Percentiles rank a stretch among this genome's conserved stretches.
Conservation (phyloP, 345 rosid genomes). For the Crucihimalaya himalaica region DNA sequence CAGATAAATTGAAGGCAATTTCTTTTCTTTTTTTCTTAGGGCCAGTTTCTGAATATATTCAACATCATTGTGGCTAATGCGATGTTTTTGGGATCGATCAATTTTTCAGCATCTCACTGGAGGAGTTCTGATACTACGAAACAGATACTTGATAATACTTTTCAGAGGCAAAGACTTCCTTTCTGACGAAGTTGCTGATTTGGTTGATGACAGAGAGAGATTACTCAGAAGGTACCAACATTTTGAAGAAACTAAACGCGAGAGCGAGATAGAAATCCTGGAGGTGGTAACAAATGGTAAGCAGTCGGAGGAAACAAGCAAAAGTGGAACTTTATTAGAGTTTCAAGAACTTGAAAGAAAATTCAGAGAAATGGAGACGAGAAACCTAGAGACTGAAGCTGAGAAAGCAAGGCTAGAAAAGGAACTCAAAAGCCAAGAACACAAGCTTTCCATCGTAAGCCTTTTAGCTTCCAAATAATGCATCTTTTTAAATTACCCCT, state of each 20-base stretch:
- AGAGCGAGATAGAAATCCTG: conserved; percentile 49
- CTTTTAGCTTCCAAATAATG: conserved; percentile 21
- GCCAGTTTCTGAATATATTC: neutral
- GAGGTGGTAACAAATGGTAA: conserved; percentile 38
- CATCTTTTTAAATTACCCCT: conserved; percentile 17
- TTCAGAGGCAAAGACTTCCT: conserved; percentile 88
- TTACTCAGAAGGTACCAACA: conserved; percentile 58
- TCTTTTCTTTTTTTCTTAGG: neutral
- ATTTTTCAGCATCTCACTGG: conserved; percentile 71
- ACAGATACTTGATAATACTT: conserved; percentile 71
- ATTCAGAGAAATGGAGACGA: conserved; percentile 42
- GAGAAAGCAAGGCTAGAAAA: conserved; percentile 53
- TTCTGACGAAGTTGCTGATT: conserved; percentile 51
- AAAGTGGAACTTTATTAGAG: conserved; percentile 67
- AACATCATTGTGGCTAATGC: conserved; percentile 11
- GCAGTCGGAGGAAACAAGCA: conserved; percentile 47
- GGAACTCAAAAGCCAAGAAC: conserved; percentile 65
- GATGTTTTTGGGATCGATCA: neutral
- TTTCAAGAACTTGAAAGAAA: conserved; percentile 55
- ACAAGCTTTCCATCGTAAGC: conserved; percentile 69
- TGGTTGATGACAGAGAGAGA: conserved; percentile 64
- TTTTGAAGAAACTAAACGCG: conserved; percentile 64
- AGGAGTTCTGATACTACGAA: conserved; percentile 72
- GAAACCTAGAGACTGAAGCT: conserved; percentile 52
- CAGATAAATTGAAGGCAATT: conserved; percentile 67